Percentiles rank a stretch among this genome's conserved stretches.
Conservation (phyloP, 805 yeast genomes). For the Allodekkera sacchari region DNA sequence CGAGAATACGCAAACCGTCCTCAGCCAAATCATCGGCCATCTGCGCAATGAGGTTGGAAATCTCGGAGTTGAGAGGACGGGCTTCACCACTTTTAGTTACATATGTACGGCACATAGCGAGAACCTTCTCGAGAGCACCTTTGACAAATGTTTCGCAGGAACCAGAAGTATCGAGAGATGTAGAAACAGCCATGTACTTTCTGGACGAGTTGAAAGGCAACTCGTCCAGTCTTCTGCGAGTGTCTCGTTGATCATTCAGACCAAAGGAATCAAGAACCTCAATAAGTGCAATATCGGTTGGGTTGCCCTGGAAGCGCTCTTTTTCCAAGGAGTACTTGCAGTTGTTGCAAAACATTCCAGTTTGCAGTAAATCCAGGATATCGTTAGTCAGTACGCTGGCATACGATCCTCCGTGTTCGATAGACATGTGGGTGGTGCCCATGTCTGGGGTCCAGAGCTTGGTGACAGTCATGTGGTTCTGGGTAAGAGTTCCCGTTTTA, state of each 20-base stretch:
- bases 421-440: slow-evolving; percentile 26
- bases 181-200: slow-evolving; percentile 84
- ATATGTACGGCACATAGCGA: slow-evolving; percentile 53
- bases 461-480: slow-evolving; percentile 85
- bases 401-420: slow-evolving; percentile 38
- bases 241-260: slow-evolving; percentile 58
- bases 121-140: slow-evolving; percentile 81
- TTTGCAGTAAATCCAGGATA: slow-evolving; percentile 45
- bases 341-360: slow-evolving; percentile 71
- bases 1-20: slow-evolving; percentile 81
- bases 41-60: slow-evolving; percentile 37
- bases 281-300: slow-evolving; percentile 87
- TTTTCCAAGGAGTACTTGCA: slow-evolving; percentile 60
- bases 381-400: slow-evolving; percentile 45
- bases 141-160: slow-evolving; percentile 62
- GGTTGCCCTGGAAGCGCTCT: slow-evolving; percentile 77
- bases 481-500: slow-evolving; percentile 85
- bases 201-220: slow-evolving; percentile 77
- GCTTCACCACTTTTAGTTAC: slow-evolving; percentile 49
- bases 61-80: slow-evolving; percentile 47
- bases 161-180: slow-evolving; percentile 49
- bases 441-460: slow-evolving; percentile 72
- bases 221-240: slow-evolving; percentile 56
- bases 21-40: slow-evolving; percentile 62
- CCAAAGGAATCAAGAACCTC: slow-evolving; percentile 68